These are phyloP conservation scores for Boletus insuetus DNA, from an alignment of 768 basidiomycete species.

Conservation along the genomic window DNA sequence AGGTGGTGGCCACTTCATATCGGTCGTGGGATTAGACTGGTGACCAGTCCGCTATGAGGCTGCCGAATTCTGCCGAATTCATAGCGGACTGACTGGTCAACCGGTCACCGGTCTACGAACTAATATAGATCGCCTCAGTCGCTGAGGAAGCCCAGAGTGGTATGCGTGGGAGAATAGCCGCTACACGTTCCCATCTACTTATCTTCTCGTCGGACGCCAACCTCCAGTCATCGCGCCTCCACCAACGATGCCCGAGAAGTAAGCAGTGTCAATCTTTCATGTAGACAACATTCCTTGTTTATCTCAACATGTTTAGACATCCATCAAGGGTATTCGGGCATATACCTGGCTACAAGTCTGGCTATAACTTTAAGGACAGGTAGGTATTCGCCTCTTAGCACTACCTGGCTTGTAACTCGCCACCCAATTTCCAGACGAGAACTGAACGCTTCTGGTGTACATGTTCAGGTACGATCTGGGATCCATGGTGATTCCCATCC, in stretches of 20 bases:
- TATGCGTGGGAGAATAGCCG: background rate
- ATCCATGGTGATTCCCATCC: background rate
- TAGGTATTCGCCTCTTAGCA: background rate
- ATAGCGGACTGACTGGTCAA: too few species aligned
- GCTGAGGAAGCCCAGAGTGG: too few species aligned
- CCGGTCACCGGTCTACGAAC: too few species aligned
- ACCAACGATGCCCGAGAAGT: background rate
- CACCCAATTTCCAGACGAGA: background rate
- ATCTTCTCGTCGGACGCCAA: too few species aligned
- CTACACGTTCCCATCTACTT: too few species aligned
- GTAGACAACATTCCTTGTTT: background rate
- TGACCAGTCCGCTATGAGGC: too few species aligned
- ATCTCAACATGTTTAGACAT: background rate
- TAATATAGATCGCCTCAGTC: too few species aligned
- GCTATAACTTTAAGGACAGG: background rate
- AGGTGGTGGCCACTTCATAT: too few species aligned
- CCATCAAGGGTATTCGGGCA: background rate
- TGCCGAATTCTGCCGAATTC: too few species aligned
- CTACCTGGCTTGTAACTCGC: background rate
- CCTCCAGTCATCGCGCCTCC: too few species aligned
- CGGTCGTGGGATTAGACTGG: too few species aligned
- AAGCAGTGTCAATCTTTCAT: background rate
- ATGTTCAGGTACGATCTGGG: background rate
- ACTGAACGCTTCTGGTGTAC: background rate
- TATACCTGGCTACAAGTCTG: background rate